Conservation (phyloP, 441 rosid species). For the Kokia cookei region DNA sequence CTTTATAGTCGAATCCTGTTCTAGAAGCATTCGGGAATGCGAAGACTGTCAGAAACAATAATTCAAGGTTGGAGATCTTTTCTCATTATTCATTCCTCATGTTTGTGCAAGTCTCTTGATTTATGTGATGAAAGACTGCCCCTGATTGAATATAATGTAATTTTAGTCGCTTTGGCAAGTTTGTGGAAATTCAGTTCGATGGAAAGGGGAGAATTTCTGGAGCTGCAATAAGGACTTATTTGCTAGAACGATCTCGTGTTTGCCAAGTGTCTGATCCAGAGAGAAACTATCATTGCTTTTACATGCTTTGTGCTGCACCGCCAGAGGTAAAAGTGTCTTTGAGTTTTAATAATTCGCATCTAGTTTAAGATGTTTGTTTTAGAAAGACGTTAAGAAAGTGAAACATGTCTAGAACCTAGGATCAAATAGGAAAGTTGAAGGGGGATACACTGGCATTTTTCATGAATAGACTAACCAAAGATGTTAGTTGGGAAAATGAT, state of each 20-base stretch:
- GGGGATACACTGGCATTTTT: background rate
- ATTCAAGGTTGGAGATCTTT: slow-evolving; percentile 47
- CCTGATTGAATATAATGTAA: slow-evolving; percentile 9
- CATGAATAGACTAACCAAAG: background rate
- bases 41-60: slow-evolving; percentile 68
- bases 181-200: slow-evolving; percentile 76
- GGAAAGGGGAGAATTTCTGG: slow-evolving; percentile 63
- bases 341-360: background rate
- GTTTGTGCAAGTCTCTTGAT: background rate
- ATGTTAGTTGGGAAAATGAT: background rate
- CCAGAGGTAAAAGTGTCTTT: slow-evolving; percentile 34
- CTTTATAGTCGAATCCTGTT: slow-evolving; percentile 67
- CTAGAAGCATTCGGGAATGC: slow-evolving; percentile 85
- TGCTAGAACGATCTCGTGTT: slow-evolving; percentile 72
- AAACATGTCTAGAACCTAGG: background rate
- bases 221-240: slow-evolving; percentile 76
- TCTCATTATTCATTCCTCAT: slow-evolving; percentile 1
- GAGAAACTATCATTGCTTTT: slow-evolving; percentile 81
- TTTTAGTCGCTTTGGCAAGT: slow-evolving; percentile 78
- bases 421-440: background rate
- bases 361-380: background rate
- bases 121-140: slow-evolving; percentile 3
- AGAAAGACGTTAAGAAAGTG: background rate
- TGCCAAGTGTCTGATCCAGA: slow-evolving; percentile 86
- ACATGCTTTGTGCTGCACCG: slow-evolving; percentile 81